Percentiles rank a stretch among this genome's conserved stretches.
Evolutionary conservation across 1,284 basidiomycete genomes (phyloP).

Genomic region (Melanopsichium pennsylvanicum): DNA sequence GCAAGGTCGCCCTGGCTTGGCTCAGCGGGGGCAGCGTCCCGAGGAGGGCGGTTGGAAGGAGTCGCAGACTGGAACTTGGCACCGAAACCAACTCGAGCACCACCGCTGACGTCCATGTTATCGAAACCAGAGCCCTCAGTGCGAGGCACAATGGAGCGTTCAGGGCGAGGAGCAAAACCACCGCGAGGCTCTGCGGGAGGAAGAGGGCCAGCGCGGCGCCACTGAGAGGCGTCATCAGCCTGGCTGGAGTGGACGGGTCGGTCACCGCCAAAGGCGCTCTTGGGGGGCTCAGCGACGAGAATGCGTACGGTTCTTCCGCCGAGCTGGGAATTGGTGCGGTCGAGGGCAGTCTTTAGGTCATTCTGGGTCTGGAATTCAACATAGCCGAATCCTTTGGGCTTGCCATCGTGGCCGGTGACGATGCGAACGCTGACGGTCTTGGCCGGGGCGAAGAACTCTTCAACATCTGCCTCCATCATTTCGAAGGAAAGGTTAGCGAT

Average conservation of each 20-base stretch:
- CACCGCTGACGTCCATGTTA: conserved; percentile 59
- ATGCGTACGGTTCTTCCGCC: conserved; percentile 83
- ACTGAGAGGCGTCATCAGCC: conserved; percentile 71
- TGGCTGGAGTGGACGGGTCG: conserved; percentile 56
- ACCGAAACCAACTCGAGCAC: conserved; percentile 62
- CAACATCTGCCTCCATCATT: conserved; percentile 82
- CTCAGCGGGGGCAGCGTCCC: conserved; percentile 45
- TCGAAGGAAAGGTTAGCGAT: conserved; percentile 96
- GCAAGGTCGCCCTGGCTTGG: conserved; percentile 58
- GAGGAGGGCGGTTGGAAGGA: conserved; percentile 39
- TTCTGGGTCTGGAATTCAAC: conserved; percentile 88
- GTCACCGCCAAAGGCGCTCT: conserved; percentile 37
- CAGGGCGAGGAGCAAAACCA: conserved; percentile 42
- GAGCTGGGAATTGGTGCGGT: conserved; percentile 68
- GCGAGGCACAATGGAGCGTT: conserved; percentile 38
- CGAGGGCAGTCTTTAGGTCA: conserved; percentile 78
- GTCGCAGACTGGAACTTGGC: conserved; percentile 49
- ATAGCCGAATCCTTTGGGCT: conserved; percentile 97
- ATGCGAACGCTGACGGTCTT: conserved; percentile 83
- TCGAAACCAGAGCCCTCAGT: conserved; percentile 55
- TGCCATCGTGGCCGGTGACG: conserved; percentile 84
- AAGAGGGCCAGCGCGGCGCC: conserved; percentile 87
- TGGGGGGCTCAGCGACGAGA: conserved; percentile 90
- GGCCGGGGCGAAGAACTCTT: conserved; percentile 71
- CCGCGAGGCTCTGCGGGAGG: conserved; percentile 49